These are phyloP conservation scores for Nicotiana sylvestris DNA, from an alignment of 257 asterid genomes.

Conservation along the genomic window DNA sequence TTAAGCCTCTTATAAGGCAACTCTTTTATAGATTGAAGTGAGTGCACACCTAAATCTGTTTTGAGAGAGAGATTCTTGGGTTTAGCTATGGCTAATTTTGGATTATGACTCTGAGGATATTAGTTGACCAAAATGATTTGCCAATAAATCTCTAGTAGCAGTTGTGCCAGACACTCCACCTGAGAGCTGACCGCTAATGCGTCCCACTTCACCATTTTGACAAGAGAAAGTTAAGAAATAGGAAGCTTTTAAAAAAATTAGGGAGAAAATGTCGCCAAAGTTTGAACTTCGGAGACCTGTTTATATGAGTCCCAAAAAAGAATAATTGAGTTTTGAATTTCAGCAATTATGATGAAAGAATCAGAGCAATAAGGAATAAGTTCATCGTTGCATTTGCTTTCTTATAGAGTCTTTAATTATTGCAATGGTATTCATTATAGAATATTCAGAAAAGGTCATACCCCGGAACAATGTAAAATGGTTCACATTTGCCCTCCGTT, in stretches of 20 bases:
- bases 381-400: not conserved
- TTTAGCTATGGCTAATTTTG: not conserved
- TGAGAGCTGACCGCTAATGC: not conserved
- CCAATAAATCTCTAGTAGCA: not conserved
- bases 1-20: not conserved
- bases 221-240: not conserved
- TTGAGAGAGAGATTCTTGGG: constrained; percentile 7
- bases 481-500: too few relatives aligned
- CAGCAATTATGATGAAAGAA: not conserved
- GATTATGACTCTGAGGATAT: not conserved
- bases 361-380: not conserved
- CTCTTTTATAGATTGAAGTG: constrained; percentile 3
- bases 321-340: not conserved
- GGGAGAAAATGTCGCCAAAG: not conserved
- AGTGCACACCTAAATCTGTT: not conserved
- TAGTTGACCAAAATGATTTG: not conserved
- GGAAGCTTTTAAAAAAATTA: not conserved
- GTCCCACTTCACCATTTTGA: not conserved
- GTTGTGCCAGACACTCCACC: not conserved
- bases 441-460: too few relatives aligned
- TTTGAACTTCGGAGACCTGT: not conserved
- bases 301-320: not conserved
- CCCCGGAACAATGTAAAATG: too few relatives aligned
- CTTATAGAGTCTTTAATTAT: not conserved
- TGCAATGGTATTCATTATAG: not conserved